Evolutionary conservation across 495 filamentous ascomycete species (phyloP).

Genomic region (Talaromyces trachyspermus): DNA sequence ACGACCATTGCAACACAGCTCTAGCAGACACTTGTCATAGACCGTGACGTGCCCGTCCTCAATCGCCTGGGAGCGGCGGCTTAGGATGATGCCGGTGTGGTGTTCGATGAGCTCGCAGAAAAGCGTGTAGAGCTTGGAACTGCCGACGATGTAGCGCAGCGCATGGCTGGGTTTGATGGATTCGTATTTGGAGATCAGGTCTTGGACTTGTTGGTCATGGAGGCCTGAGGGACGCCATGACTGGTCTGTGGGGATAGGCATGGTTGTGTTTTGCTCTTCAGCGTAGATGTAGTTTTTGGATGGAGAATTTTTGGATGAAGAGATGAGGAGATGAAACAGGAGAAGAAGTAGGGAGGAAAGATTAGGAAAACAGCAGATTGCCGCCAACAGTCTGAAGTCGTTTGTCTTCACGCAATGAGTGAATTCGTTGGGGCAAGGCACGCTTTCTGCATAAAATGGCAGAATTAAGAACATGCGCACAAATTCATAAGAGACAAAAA

Average conservation of each 20-base stretch:
- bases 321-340: no score
- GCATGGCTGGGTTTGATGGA: slow-evolving; percentile 13
- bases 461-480: no score
- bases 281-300: no score
- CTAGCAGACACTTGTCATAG: slow-evolving; percentile 32
- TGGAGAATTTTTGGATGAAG: no score
- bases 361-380: no score
- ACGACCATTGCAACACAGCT: slow-evolving; percentile 23
- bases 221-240: background rate
- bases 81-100: slow-evolving; percentile 22
- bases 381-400: no score
- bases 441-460: no score
- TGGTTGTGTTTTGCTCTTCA: no score
- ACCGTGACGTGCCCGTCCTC: slow-evolving; percentile 34
- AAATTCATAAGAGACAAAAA: no score
- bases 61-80: slow-evolving; percentile 27
- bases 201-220: slow-evolving; percentile 9
- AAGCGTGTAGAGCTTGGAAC: slow-evolving; percentile 10
- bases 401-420: no score
- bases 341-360: no score
- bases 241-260: background rate
- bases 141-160: slow-evolving; percentile 18
- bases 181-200: slow-evolving; percentile 19
- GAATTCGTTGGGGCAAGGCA: no score
- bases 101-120: slow-evolving; percentile 24